Evolutionary conservation across 2,329 filamentous ascomycete species (phyloP), one percentile per base, ranked within the genome.

Genomic region (Colletotrichum horii): DNA sequence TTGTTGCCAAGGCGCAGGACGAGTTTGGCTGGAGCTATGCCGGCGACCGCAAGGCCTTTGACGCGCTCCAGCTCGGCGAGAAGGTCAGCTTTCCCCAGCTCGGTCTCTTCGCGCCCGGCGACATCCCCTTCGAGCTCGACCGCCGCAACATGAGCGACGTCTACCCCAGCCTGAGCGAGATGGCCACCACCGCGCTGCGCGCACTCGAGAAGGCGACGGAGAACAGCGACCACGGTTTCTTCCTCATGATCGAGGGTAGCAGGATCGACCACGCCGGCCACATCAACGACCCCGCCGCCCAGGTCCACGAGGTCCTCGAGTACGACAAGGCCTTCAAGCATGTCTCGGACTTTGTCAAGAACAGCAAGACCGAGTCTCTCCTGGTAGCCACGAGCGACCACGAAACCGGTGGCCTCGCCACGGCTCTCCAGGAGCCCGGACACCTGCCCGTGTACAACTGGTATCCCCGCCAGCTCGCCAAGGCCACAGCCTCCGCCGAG

Each of bases 231-330:
- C 93, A 97, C 84, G 97, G 97, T 6, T 99, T 98, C 88, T 99
- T 99, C 86, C 88, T 99, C 80, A 98, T 99, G 96, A 97, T 99
- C 76, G 97, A 99, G 85, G 97, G 96, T 6, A 98, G 95, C 80
- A 91, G 97, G 56, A 98, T 99, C 80, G 97, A 99, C 81, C 97
- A 99, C 83, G 96, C 97, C 6, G 97, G 96, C 8, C 95, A 97
- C 82, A 91, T 91, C 77, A 97, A 97, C 79, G 95, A 97, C 80
- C 94, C 95, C 0, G 94, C 94, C 12, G 94, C 95, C 1, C 95
- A 97, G 81, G 95, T 96, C 14, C 93, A 95, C 79, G 97, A 99
- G 84, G 96, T 99, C 1, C 88, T 98, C n/a, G 96, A 96, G 67
- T 99, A 98, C 80, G 97, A 99, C 88, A 92, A 91, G 83, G 90